Evolutionary conservation across 2,329 filamentous ascomycete species (phyloP).

Genomic region (Cladophialophora bantiana): DNA sequence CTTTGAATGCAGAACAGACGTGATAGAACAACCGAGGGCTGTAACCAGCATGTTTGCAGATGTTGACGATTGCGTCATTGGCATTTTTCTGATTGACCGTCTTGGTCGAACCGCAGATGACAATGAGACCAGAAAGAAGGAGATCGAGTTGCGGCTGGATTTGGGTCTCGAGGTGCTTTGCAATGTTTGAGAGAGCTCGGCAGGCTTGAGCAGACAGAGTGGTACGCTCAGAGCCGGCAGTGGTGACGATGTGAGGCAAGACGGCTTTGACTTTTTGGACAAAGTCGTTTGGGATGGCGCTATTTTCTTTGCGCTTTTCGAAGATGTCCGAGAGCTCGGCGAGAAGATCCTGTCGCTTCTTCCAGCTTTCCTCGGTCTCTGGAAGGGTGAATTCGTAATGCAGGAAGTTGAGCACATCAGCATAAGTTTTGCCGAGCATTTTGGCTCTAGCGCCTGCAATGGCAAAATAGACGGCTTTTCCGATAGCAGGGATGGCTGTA

Average conservation of each 20-base stretch:
- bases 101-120: conserved; percentile 87
- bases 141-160: conserved; percentile 39
- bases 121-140: conserved; percentile 73
- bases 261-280: conserved; percentile 35
- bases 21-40: conserved; percentile 84
- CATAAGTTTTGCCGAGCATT: conserved; percentile 34
- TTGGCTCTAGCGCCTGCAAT: conserved; percentile 34
- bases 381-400: conserved; percentile 35
- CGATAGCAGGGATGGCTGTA: conserved; percentile 21
- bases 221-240: conserved; percentile 39
- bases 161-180: conserved; percentile 34
- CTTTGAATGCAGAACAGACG: conserved; percentile 78
- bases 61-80: conserved; percentile 78
- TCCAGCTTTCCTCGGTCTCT: conserved; percentile 40
- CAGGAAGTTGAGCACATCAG: conserved; percentile 36
- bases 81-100: conserved; percentile 89
- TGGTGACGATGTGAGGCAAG: conserved; percentile 37
- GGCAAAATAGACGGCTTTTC: conserved; percentile 30
- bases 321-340: conserved; percentile 35
- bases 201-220: conserved; percentile 38
- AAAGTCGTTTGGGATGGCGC: conserved; percentile 36
- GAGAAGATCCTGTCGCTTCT: conserved; percentile 38
- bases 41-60: conserved; percentile 82
- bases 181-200: conserved; percentile 30
- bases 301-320: conserved; percentile 34